Base-by-base conservation (phyloP, 2,329 filamentous ascomycete genomes). In the Ophiobolus disseminans region DNA sequence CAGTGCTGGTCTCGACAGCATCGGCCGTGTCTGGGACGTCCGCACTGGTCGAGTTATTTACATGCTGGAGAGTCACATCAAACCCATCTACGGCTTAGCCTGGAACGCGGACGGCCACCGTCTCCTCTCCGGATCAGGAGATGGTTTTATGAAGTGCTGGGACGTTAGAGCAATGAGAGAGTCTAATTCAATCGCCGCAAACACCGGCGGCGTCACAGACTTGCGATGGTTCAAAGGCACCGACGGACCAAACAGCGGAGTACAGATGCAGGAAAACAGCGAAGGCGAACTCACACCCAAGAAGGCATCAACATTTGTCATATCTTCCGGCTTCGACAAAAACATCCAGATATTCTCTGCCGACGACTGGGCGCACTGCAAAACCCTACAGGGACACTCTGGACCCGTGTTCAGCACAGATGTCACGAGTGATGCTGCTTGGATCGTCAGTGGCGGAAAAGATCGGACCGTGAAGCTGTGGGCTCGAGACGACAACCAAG, bases 101-200 rank as follows among this genome's bases (percentile, higher is more conserved):
- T 99, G 95, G 94, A 86, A 89, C 48, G 82, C 87, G 0, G 94
- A 99, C 68, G 91, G 93, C 5, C 87, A 96, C 71, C 86, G 94
- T n/a, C 85, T 97, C 7, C 79, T 97, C n/a, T 91, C 91, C 0
- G 92, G 91, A 1, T 95, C 91, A 11, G 91, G 87, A 2, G 94
- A 99, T 68, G 93, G 93, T 14, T 97, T 94, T 84, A 86, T 96
- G 66, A 97, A 97, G 74, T 97, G 93, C 75, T 99, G 94, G 94
- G 94, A 99, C 69, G 82, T 99, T 42, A 86, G 94, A 36, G 93
- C 94, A 64, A 92, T 97, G 39, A 84, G 89, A 62, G 86, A 87
- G 55, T 87, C 85, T 0, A 93, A 90, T 10, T 90, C 89, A 14
- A 88, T 99, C 37, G 94, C 93, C 39, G 93, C 94, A 5, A 94